Conservation (phyloP, 2,329 filamentous ascomycete genomes). For the Pseudogymnoascus sp. region DNA sequence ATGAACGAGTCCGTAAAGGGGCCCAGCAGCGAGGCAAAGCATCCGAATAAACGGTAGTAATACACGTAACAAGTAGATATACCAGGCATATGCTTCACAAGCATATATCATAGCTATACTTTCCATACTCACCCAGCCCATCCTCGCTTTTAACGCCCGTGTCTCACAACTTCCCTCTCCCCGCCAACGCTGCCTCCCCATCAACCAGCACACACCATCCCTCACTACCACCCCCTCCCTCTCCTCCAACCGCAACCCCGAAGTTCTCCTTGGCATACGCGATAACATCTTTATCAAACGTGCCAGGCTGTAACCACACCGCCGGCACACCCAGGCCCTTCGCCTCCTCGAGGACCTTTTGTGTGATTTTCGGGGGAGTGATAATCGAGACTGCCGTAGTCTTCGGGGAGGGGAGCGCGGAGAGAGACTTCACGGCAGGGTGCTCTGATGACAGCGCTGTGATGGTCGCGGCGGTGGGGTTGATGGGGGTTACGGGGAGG, state of each 20-base stretch:
- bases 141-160: background rate
- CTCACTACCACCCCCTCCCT: constrained; percentile 57
- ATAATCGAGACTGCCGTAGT: constrained; percentile 77
- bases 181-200: constrained; percentile 58
- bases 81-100: background rate
- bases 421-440: constrained; percentile 51
- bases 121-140: background rate
- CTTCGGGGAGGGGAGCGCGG: constrained; percentile 54
- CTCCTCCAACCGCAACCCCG: constrained; percentile 58
- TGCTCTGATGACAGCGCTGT: constrained; percentile 38
- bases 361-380: constrained; percentile 73
- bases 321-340: constrained; percentile 62
- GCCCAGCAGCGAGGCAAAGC: background rate
- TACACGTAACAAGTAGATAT: background rate
- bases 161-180: constrained; percentile 29
- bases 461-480: constrained; percentile 61
- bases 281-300: constrained; percentile 69
- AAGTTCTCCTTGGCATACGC: constrained; percentile 62
- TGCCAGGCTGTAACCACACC: constrained; percentile 88
- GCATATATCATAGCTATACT: background rate
- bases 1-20: background rate
- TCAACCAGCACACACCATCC: constrained; percentile 87
- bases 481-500: constrained; percentile 74
- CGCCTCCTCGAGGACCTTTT: constrained; percentile 67
- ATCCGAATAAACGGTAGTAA: background rate